A percentile compares a stretch with the other conserved stretches of the same genome.
Evolutionary conservation across 306 rosid species (phyloP).

Genomic region (Phaseolus lunatus): DNA sequence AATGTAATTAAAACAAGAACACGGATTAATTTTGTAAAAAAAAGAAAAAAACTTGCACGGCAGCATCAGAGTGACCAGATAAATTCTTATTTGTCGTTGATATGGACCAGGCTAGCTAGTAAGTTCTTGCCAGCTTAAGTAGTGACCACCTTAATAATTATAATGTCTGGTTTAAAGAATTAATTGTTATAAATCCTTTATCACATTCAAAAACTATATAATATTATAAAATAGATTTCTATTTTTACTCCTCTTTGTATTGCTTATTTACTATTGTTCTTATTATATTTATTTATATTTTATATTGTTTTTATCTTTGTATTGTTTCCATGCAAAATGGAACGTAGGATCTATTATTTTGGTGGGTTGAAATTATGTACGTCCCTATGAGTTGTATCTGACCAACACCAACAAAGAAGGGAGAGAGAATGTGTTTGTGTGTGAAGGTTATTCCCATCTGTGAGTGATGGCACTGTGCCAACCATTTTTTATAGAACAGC

Average conservation of each 20-base stretch:
- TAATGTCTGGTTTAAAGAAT: not conserved
- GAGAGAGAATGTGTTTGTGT: slow-evolving; percentile 36
- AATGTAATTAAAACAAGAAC: not conserved
- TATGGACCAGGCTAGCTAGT: slow-evolving; percentile 44
- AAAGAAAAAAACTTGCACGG: not conserved
- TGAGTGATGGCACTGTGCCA: slow-evolving; percentile 42
- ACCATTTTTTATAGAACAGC: slow-evolving; percentile 17
- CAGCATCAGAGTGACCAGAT: not conserved
- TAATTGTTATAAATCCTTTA: not conserved
- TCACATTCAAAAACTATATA: not conserved
- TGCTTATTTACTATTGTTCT: not conserved
- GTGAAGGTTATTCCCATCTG: not conserved
- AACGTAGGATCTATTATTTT: not conserved
- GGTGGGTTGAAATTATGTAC: slow-evolving; percentile 39
- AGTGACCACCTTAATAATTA: slow-evolving; percentile 10
- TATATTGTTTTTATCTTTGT: not conserved
- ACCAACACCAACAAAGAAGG: slow-evolving; percentile 38
- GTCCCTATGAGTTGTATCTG: slow-evolving; percentile 53
- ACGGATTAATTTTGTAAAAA: not conserved
- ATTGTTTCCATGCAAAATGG: not conserved
- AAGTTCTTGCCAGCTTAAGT: slow-evolving; percentile 46
- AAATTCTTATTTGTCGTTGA: not conserved
- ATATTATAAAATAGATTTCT: not conserved
- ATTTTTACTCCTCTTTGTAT: not conserved
- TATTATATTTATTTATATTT: not conserved